phyloP scores from a whole-genome alignment of 805 yeast genomes.

The Ogataea angusta region DNA sequence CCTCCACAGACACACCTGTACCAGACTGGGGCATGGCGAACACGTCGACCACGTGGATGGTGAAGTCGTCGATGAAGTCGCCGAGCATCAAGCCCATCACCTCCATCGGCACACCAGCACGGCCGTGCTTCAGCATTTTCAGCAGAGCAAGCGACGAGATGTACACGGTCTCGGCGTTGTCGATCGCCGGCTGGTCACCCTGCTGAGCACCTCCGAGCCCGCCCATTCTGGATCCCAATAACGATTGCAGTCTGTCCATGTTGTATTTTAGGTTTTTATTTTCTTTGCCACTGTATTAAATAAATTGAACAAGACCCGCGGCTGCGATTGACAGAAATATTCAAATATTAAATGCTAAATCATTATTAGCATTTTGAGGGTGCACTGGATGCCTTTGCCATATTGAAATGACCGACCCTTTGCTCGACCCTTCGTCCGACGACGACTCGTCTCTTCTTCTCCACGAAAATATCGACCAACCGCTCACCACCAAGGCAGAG shows the following conservation, averaged over 20 bases:
- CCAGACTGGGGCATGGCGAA: slow-evolving; percentile 98
- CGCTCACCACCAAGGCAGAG: slow-evolving; percentile 38
- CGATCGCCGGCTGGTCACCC: slow-evolving; percentile 77
- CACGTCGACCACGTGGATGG: slow-evolving; percentile 95
- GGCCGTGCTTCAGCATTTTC: slow-evolving; percentile 96
- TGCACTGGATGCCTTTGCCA: background rate
- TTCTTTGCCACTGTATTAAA: slow-evolving; percentile 9
- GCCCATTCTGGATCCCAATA: slow-evolving; percentile 33
- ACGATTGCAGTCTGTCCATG: slow-evolving; percentile 34
- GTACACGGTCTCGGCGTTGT: slow-evolving; percentile 94
- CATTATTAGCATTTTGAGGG: background rate
- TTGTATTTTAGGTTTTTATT: slow-evolving; percentile 2
- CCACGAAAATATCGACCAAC: slow-evolving; percentile 7
- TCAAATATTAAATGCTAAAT: background rate
- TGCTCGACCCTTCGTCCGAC: background rate
- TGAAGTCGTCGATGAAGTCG: slow-evolving; percentile 94
- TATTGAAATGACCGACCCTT: background rate
- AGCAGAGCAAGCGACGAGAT: slow-evolving; percentile 92
- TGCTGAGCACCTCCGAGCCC: slow-evolving; percentile 31
- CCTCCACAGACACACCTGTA: slow-evolving; percentile 98
- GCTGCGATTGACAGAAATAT: slow-evolving; percentile 2
- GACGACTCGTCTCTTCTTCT: background rate
- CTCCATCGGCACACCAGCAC: slow-evolving; percentile 81
- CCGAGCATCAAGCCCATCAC: slow-evolving; percentile 98
- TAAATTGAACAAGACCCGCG: background rate